Evolutionary conservation across 2,329 filamentous ascomycete species (phyloP).

Genomic region (Fusarium floridanum): DNA sequence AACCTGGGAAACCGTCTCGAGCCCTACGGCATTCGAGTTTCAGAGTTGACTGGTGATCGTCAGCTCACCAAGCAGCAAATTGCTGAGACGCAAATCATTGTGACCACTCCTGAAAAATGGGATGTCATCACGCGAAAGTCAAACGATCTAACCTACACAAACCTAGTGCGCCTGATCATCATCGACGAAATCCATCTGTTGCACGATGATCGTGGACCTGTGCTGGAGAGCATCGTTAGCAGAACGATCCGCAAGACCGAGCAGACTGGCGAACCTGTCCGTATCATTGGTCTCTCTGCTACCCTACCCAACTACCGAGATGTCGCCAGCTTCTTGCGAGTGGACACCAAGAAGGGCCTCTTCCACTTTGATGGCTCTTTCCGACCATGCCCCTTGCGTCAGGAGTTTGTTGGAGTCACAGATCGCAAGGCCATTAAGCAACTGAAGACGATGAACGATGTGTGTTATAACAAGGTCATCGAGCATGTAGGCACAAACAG

Average conservation of each 20-base stretch:
- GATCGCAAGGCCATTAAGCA: conserved; percentile 99
- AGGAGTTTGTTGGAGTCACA: conserved; percentile 97
- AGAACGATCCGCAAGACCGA: conserved; percentile 93
- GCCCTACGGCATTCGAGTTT: conserved; percentile 89
- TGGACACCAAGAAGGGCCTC: conserved; percentile 85
- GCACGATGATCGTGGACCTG: conserved; percentile 96
- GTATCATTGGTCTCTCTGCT: conserved; percentile 91
- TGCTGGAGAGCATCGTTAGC: conserved; percentile 96
- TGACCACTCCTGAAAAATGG: conserved; percentile 99
- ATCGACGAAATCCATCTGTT: conserved; percentile 99
- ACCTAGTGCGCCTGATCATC: conserved; percentile 93
- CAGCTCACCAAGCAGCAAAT: conserved; percentile 99
- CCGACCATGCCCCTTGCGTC: conserved; percentile 91
- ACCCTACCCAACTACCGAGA: conserved; percentile 97
- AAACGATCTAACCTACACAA: conserved; percentile 96
- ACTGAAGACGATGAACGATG: conserved; percentile 98
- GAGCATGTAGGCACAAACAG: conserved; percentile 93
- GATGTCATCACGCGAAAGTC: conserved; percentile 99
- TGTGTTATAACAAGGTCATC: conserved; percentile 96
- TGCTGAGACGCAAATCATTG: conserved; percentile 96
- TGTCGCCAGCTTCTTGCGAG: conserved; percentile 93
- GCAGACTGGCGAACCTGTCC: conserved; percentile 92
- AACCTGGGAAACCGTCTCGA: conserved; percentile 95
- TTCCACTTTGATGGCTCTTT: conserved; percentile 98
- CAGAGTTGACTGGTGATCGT: conserved; percentile 97